These are phyloP conservation scores for Cyclotella sp. DNA, from an alignment of 108 stramenopile genomes.

Conservation along the genomic window DNA sequence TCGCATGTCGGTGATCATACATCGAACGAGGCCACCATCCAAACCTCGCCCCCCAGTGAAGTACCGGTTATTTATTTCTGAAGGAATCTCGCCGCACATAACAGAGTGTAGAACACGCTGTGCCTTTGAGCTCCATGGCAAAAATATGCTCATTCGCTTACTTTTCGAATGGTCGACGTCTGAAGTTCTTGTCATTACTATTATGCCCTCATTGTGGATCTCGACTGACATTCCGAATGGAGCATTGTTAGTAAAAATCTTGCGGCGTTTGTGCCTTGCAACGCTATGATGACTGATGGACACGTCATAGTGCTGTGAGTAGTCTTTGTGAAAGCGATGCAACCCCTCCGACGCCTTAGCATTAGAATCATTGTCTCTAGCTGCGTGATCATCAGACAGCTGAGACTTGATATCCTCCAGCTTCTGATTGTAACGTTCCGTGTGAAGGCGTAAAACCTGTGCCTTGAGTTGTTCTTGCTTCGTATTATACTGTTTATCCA, in stretches of 20 bases:
- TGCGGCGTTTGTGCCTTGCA: slow-evolving; percentile 73
- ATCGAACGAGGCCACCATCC: slow-evolving; percentile 69
- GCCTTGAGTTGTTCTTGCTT: slow-evolving; percentile 64
- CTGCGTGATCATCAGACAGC: too few relatives aligned
- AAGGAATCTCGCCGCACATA: slow-evolving; percentile 73
- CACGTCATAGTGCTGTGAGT: background rate
- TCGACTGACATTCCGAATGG: slow-evolving; percentile 69
- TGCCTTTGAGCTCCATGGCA: slow-evolving; percentile 72
- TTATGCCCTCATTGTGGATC: slow-evolving; percentile 86
- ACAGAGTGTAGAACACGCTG: slow-evolving; percentile 59
- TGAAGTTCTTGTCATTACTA: slow-evolving; percentile 45
- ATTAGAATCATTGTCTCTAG: too few relatives aligned
- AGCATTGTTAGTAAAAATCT: slow-evolving; percentile 59
- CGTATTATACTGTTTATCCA: slow-evolving; percentile 47
- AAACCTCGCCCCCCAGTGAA: slow-evolving; percentile 43
- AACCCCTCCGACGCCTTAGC: too few relatives aligned
- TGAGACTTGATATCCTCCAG: background rate
- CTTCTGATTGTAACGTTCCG: slow-evolving; percentile 50
- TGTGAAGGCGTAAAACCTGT: slow-evolving; percentile 46
- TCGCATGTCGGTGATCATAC: slow-evolving; percentile 69
- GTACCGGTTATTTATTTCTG: slow-evolving; percentile 36
- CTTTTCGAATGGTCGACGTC: slow-evolving; percentile 16
- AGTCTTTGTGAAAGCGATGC: background rate
- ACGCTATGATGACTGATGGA: slow-evolving; percentile 51
- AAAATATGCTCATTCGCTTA: slow-evolving; percentile 36